Evolutionary conservation across 192 early-diverging fungal genomes (phyloP).

Genomic region (Jimgerdemannia lactiflua): DNA sequence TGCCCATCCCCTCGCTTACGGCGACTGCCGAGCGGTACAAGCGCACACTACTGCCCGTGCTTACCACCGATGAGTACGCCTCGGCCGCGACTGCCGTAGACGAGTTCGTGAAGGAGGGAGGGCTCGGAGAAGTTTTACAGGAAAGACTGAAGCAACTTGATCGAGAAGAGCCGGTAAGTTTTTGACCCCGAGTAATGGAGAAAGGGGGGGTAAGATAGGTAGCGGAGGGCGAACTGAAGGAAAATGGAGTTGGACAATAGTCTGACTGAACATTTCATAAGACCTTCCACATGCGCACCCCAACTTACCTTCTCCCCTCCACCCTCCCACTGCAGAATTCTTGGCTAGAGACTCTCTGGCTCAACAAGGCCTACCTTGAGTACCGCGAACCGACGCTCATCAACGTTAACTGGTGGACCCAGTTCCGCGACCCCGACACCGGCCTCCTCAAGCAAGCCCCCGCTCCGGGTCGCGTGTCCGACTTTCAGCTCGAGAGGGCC

Average conservation of each 20-base stretch:
- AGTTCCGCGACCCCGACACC: conserved; percentile 57
- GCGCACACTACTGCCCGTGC: conserved; percentile 62
- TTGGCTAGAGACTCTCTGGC: conserved; percentile 90
- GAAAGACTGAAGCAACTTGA: conserved; percentile 67
- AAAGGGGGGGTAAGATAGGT: neutral
- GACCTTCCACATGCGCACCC: too few relatives aligned
- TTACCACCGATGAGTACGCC: conserved; percentile 54
- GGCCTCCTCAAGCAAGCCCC: conserved; percentile 31
- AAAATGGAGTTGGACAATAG: neutral
- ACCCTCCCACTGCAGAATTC: conserved; percentile 42
- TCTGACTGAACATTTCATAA: too few relatives aligned
- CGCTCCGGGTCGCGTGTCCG: conserved; percentile 54
- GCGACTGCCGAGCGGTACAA: conserved; percentile 82
- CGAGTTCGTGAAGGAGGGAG: conserved; percentile 63
- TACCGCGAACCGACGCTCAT: conserved; percentile 83
- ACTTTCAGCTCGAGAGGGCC: conserved; percentile 75
- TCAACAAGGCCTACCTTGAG: conserved; percentile 78
- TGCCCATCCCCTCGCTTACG: conserved; percentile 83
- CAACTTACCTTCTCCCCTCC: too few relatives aligned
- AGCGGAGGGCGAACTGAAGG: neutral
- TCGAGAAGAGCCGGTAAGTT: conserved; percentile 47
- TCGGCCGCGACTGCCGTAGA: conserved; percentile 62
- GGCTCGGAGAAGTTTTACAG: conserved; percentile 77
- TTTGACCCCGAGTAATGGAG: neutral
- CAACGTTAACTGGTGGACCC: conserved; percentile 90